Evolutionary conservation across 225 moss, liverwort and hornwort genomes (phyloP), one percentile per base, ranked within the genome.

Genomic region (Marchantia paleacea): DNA sequence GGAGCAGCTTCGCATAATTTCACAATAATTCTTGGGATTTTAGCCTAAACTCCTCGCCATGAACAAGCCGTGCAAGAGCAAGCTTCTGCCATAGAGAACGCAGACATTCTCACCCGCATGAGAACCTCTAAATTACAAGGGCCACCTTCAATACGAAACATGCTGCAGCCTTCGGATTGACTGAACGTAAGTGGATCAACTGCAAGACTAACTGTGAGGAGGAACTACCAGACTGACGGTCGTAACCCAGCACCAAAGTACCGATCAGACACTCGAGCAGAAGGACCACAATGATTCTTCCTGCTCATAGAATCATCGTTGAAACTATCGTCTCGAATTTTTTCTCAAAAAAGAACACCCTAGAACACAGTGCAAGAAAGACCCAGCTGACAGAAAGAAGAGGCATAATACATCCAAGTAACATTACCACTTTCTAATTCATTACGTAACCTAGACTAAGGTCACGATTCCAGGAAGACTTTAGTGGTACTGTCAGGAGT

Each of bases 31-130:
- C 55, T 69, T 65, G 67, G 18, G 55, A 70, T 61, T 48, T 75
- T 28, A 78, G 78, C 24, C 78, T 52, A 66, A 24, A 67, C 65
- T 78, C 78, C 65, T 54, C 78, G 60, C 66, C 26, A 77, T 47
- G 30, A 50, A 31, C 25, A 78, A 67, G 67, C 66, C 65, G 28
- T 66, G 78, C 78, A 20, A 28, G 68, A 67, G 61, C 60, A 62
- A 78, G 50, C 24, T 78, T 66, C 66, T 78, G 78, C 67, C 78
- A 66, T 31, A 53, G 66, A 78, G 66, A 51, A 78, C 61, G 78
- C 63, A 66, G 66, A 78, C 65, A 61, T 76, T 78, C 64, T 78
- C 78, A 78, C 64, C 64, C 22, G 68, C 78, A 68, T 78, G 78
- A 78, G 66, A 78, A 78, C 51, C 78, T 78, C 66, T 29, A 25